phyloP scores from a whole-genome alignment of 1,284 basidiomycete genomes.

The Austropuccinia psidii region DNA sequence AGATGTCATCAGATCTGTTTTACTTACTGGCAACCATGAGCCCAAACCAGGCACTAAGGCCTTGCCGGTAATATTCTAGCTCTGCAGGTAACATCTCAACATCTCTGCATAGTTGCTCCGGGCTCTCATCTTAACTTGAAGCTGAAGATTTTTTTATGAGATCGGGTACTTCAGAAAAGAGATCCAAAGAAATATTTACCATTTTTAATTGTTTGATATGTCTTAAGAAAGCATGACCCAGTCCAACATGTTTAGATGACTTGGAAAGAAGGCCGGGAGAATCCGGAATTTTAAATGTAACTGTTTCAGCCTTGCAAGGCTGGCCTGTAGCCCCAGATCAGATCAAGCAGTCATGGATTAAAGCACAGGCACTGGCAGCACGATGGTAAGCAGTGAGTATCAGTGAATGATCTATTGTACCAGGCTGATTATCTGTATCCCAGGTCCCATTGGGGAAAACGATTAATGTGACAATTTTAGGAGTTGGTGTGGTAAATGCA shows the following conservation, averaged over 20 bases:
- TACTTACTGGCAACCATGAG: constrained; percentile 82
- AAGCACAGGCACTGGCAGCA: constrained; percentile 54
- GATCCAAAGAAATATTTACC: constrained; percentile 84
- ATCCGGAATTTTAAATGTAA: constrained; percentile 91
- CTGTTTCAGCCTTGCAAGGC: constrained; percentile 53
- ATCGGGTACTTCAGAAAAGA: constrained; percentile 55
- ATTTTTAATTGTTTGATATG: constrained; percentile 86
- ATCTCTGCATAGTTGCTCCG: constrained; percentile 69
- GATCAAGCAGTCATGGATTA: constrained; percentile 10
- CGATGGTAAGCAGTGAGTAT: constrained; percentile 28
- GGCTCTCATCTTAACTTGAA: constrained; percentile 52
- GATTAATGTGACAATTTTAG: constrained; percentile 79
- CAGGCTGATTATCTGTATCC: constrained; percentile 40
- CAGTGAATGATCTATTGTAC: constrained; percentile 38
- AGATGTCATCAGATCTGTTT: constrained; percentile 66
- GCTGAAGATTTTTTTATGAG: constrained; percentile 49
- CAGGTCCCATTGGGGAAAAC: constrained; percentile 72
- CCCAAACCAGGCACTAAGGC: constrained; percentile 40
- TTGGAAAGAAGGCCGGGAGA: constrained; percentile 84
- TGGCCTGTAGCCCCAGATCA: constrained; percentile 4
- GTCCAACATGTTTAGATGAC: constrained; percentile 78
- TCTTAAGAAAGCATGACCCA: constrained; percentile 88
- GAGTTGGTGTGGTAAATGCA: constrained; percentile 90
- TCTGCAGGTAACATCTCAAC: constrained; percentile 58
- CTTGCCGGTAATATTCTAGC: constrained; percentile 29